Evolutionary conservation across 139 green algal genomes (phyloP), one percentile per base, ranked within the genome.

Genomic region (Zygnema circumcarinatum): DNA sequence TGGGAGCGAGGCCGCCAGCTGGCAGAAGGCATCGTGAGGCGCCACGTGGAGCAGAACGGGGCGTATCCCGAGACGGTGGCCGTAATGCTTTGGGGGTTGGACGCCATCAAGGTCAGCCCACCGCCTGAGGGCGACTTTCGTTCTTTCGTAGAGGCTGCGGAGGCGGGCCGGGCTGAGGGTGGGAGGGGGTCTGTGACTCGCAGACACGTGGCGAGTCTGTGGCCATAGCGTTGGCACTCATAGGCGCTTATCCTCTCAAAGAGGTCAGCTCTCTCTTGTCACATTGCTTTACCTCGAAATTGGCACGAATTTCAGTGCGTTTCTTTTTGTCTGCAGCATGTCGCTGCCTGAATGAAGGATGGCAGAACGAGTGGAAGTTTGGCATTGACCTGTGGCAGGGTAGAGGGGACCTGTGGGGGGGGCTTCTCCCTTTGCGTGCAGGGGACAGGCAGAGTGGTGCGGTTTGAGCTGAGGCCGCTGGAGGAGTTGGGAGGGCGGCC

Each of bases 61-160:
- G 92, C 90, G 7, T 97, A 91, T 53, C 97, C 97, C 0, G 95
- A 99, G 89, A 99, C 97, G 1, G 93, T 98, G 53, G 94, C 95
- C 1, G 96, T 99, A 22, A 98, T 98, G 84, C 93, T 99, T 47
- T 99, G 97, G 97, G 97, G 97, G 0, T 92, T 99, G 67, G 97
- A 99, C 84, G 94, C 95, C 0, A 99, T 99, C 90, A 99, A 99
- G 54, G 80, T 86, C 16, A n/a, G 52, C 11, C 36, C 36, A 32
- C n/a, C n/a, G n/a, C n/a, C n/a, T n/a, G n/a, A n/a, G n/a, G n/a
- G n/a, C n/a, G n/a, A n/a, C 68, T 76, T 16, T 76, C 68, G 38
- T 20, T 7, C 38, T 20, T 35, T 20, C n/a, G n/a, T n/a, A n/a
- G n/a, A n/a, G n/a, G n/a, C n/a, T n/a, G n/a, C n/a, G n/a, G n/a